phyloP scores from a whole-genome alignment of 2,329 filamentous ascomycete species.

The Alternaria ethzedia region DNA sequence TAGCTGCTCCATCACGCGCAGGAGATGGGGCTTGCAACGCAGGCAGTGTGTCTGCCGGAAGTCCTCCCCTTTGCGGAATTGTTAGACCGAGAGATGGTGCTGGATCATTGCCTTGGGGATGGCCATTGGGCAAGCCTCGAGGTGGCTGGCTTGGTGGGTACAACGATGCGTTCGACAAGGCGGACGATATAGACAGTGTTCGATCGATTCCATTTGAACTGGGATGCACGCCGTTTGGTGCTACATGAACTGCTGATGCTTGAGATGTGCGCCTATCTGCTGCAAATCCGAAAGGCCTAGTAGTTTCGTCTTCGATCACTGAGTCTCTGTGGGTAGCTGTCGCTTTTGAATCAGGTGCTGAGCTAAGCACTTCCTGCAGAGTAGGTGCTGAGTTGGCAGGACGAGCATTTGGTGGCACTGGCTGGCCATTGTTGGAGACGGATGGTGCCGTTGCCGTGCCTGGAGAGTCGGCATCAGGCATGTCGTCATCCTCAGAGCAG shows the following conservation, averaged over 20 bases:
- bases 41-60: slow-evolving; percentile 42
- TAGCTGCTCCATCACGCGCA: slow-evolving; percentile 28
- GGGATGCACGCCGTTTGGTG: slow-evolving; percentile 11
- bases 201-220: slow-evolving; percentile 7
- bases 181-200: slow-evolving; percentile 10
- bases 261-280: slow-evolving; percentile 21
- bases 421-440: slow-evolving; percentile 3
- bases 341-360: slow-evolving; percentile 14
- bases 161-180: slow-evolving; percentile 14
- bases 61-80: slow-evolving; percentile 18
- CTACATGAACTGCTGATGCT: slow-evolving; percentile 1
- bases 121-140: slow-evolving; percentile 26
- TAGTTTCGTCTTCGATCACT: slow-evolving; percentile 22
- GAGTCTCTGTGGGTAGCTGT: slow-evolving; percentile 24
- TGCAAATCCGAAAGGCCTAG: slow-evolving; percentile 4
- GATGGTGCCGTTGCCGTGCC: slow-evolving; percentile 12
- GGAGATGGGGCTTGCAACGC: slow-evolving; percentile 45
- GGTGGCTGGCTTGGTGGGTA: slow-evolving; percentile 22
- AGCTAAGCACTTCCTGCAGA: slow-evolving; percentile 24
- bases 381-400: slow-evolving; percentile 21
- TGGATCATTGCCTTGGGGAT: slow-evolving; percentile 25
- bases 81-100: too few species aligned
- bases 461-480: slow-evolving; percentile 32
- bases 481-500: slow-evolving; percentile 51
- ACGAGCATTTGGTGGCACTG: slow-evolving; percentile 10